Evolutionary conservation across 176 grass and related monocot species (phyloP).

Genomic region (Oryza meyeriana): DNA sequence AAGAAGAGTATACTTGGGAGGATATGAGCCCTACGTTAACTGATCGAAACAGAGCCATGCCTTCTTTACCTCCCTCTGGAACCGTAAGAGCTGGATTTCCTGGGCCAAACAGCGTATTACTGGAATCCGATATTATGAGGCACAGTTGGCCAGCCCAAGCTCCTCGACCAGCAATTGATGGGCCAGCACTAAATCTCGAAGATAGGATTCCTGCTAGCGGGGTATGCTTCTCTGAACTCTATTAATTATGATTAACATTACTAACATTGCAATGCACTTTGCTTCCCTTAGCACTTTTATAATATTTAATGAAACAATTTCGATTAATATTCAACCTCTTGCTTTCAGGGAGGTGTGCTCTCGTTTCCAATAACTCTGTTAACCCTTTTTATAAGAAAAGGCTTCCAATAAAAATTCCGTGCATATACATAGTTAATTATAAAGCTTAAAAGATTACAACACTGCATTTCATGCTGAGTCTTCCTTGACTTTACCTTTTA

Average conservation of each 20-base stretch:
- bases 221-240: slow-evolving; percentile 55
- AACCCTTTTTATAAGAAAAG: neutral
- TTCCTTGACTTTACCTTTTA: neutral
- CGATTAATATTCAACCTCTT: slow-evolving; percentile 11
- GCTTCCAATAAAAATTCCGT: neutral
- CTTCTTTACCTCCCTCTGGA: slow-evolving; percentile 35
- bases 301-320: slow-evolving; percentile 1
- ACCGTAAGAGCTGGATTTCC: slow-evolving; percentile 47
- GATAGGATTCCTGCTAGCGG: slow-evolving; percentile 50
- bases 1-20: slow-evolving; percentile 96
- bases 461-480: neutral
- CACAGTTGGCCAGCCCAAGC: slow-evolving; percentile 55
- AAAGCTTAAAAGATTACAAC: slow-evolving; percentile 1
- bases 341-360: neutral
- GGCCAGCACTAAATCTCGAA: slow-evolving; percentile 39
- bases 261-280: slow-evolving; percentile 5
- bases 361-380: neutral
- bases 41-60: slow-evolving; percentile 51
- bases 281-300: neutral
- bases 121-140: slow-evolving; percentile 58
- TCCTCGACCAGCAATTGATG: slow-evolving; percentile 43
- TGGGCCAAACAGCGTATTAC: slow-evolving; percentile 40
- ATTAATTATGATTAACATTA: slow-evolving; percentile 13
- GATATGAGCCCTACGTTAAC: slow-evolving; percentile 96
- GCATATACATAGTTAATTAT: neutral